Percentiles rank a stretch among this genome's conserved stretches.
Conservation (phyloP, 441 rosid species). For the Corymbia citriodora region DNA sequence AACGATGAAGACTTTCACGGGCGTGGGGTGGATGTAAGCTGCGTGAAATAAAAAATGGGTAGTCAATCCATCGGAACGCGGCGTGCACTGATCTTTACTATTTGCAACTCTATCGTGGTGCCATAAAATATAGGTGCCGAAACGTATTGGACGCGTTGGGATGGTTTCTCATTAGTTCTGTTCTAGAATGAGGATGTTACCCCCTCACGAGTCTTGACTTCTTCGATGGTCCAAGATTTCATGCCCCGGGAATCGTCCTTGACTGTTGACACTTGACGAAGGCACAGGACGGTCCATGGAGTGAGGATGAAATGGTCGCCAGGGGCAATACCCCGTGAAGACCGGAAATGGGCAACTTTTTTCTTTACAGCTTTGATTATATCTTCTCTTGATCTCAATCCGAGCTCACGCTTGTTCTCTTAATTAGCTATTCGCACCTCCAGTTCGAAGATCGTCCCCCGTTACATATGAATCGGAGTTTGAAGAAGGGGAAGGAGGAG, state of each 20-base stretch:
- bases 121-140: background rate
- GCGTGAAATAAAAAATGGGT: background rate
- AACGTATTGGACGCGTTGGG: background rate
- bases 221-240: background rate
- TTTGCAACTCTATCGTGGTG: background rate
- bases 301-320: background rate
- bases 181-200: background rate
- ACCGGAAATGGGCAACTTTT: background rate
- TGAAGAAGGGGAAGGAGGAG: background rate
- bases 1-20: background rate
- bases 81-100: background rate
- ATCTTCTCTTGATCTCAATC: background rate
- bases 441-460: background rate
- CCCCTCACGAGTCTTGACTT: background rate
- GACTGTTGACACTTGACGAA: background rate
- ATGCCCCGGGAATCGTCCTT: background rate
- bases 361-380: background rate
- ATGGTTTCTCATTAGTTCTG: background rate
- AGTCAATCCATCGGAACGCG: background rate
- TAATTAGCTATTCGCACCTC: background rate
- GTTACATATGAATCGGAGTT: background rate
- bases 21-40: background rate
- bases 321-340: background rate
- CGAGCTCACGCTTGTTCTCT: background rate
- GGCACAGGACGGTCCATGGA: background rate